phyloP scores from a whole-genome alignment of 2,329 filamentous ascomycete genomes.

The Gliomastix tumulicola region DNA sequence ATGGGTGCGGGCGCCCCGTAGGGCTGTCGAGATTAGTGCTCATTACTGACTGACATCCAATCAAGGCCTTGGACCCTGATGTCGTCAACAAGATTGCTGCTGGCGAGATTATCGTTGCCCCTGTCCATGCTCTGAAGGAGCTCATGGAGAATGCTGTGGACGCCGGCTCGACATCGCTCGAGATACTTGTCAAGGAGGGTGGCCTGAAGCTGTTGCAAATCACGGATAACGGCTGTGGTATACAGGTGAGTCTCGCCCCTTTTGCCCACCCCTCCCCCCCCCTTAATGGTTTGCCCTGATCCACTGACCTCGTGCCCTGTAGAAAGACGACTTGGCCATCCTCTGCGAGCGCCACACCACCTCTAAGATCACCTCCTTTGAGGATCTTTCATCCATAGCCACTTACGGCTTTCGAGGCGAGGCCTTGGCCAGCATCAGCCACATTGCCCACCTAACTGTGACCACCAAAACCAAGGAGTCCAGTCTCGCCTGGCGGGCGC shows the following conservation, averaged over 20 bases:
- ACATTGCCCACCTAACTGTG: slow-evolving; percentile 92
- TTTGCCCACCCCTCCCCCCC: background rate
- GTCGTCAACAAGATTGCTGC: slow-evolving; percentile 99
- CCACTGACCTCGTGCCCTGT: slow-evolving; percentile 4
- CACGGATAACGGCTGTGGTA: slow-evolving; percentile 93
- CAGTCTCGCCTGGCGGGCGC: slow-evolving; percentile 81
- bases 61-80: slow-evolving; percentile 75
- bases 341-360: slow-evolving; percentile 96
- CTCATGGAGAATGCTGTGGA: slow-evolving; percentile 96
- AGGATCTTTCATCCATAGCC: slow-evolving; percentile 81
- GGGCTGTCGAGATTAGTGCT: background rate
- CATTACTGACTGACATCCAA: background rate
- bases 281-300: background rate
- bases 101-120: slow-evolving; percentile 96
- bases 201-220: slow-evolving; percentile 94
- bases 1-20: background rate
- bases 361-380: slow-evolving; percentile 88
- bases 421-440: slow-evolving; percentile 93
- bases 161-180: slow-evolving; percentile 86
- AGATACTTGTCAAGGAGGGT: slow-evolving; percentile 90
- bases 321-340: slow-evolving; percentile 88
- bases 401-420: slow-evolving; percentile 99
- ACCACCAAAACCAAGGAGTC: slow-evolving; percentile 91
- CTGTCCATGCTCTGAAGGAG: slow-evolving; percentile 93
- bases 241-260: slow-evolving; percentile 55